These are phyloP conservation scores for Xylariales sp. DNA, from an alignment of 2,329 filamentous ascomycete species.

Conservation along the genomic window DNA sequence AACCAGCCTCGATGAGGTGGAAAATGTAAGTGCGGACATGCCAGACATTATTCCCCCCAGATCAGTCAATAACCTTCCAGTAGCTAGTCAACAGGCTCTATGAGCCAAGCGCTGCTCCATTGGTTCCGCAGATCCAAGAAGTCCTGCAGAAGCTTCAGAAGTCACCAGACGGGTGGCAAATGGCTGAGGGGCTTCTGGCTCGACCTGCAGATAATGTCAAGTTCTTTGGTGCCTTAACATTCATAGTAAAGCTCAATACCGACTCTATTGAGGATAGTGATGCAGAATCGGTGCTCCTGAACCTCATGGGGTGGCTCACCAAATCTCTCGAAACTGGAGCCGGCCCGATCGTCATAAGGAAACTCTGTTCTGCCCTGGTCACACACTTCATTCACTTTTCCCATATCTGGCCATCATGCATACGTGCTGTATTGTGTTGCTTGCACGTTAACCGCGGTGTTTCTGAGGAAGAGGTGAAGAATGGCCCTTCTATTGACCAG, in stretches of 20 bases:
- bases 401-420: slow-evolving; percentile 59
- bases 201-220: slow-evolving; percentile 70
- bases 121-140: slow-evolving; percentile 57
- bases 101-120: slow-evolving; percentile 42
- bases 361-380: slow-evolving; percentile 72
- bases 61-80: slow-evolving; percentile 1
- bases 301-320: slow-evolving; percentile 60
- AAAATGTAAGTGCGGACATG: slow-evolving; percentile 1
- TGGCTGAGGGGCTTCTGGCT: slow-evolving; percentile 71
- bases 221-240: slow-evolving; percentile 89
- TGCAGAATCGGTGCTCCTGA: slow-evolving; percentile 53
- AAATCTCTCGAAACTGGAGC: slow-evolving; percentile 46
- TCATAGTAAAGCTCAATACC: slow-evolving; percentile 92
- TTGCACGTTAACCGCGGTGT: slow-evolving; percentile 43
- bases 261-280: slow-evolving; percentile 65
- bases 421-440: slow-evolving; percentile 60
- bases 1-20: slow-evolving; percentile 6
- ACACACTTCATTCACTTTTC: slow-evolving; percentile 73
- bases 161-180: slow-evolving; percentile 77
- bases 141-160: slow-evolving; percentile 75
- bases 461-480: slow-evolving; percentile 42
- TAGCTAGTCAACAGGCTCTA: slow-evolving; percentile 51
- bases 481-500: slow-evolving; percentile 35
- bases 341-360: slow-evolving; percentile 61
- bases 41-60: neutral